Base-by-base conservation (phyloP, 2,329 filamentous ascomycete species). In the Dactylellina haptotyla region DNA sequence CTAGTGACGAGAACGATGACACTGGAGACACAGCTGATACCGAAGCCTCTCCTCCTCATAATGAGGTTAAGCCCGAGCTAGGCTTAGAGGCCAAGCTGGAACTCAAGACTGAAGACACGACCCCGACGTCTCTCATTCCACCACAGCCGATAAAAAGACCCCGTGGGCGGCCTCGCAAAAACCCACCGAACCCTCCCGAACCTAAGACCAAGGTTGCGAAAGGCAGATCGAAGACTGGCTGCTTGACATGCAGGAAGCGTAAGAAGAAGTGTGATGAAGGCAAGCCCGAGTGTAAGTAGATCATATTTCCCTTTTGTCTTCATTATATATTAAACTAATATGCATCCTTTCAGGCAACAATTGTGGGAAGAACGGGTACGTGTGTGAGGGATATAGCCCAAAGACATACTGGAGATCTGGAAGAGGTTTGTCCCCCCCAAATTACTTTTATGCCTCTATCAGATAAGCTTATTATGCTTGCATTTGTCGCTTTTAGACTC, bases 311-410 rank as follows among this genome's bases (percentile, higher is more conserved):
- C 37, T 54, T 75, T 46, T 73, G 67, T 76, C 62, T 76, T 67
- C 53, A 75, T 77, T 6, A 10, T n/a, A 37, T 46, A 14, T 30
- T 12, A n/a, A 34, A 16, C 45, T 48, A 30, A 63, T 30, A 28
- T 9, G 12, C 3, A 20, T 32, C 2, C 54, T 26, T 80, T 75
- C 66, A 92, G 90, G 91, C 77, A 85, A 92, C 81, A 96, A 96
- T 78, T 97, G 93, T 79, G 90, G 95, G 82, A 97, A 96, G 84
- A 97, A 96, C 80, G 92, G 92, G 6, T 91, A 96, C 10, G 87
- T 93, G 10, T 97, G 93, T 79, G 92, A 96, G 81, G 93, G 93
- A 10, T 97, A 96, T 79, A 91, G 91, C 56, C 90, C 92, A 75
- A 92, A 92, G 80, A 90, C 91, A 69, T 86, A 92, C 58, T 97